Conservation (phyloP, 202 grass and related monocot genomes). For the Alloteropsis angusta region DNA sequence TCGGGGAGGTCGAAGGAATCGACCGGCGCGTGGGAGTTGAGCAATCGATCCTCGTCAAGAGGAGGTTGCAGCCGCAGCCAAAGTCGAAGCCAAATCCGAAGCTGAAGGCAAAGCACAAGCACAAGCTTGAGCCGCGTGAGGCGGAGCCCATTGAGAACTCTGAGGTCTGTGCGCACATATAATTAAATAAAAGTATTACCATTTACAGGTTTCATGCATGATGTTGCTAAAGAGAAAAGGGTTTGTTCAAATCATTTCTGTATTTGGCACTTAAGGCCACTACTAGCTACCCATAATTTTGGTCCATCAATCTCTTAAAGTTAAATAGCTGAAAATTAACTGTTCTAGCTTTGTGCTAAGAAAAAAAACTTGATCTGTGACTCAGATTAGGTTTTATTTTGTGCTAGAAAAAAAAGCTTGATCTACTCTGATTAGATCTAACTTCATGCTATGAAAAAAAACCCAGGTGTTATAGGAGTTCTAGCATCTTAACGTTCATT, state of each 20-base stretch:
- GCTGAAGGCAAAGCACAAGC: constrained; percentile 7
- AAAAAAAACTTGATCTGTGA: background rate
- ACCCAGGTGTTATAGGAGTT: background rate
- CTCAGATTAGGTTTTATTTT: background rate
- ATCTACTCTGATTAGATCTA: background rate
- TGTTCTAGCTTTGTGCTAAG: too few species aligned
- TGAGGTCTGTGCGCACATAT: background rate
- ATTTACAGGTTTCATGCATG: background rate
- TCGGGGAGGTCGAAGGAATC: background rate
- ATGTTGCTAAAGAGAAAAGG: background rate
- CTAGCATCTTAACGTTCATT: background rate
- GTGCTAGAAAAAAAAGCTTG: background rate
- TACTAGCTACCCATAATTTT: background rate
- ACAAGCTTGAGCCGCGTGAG: background rate
- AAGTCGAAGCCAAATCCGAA: background rate
- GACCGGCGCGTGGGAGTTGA: background rate
- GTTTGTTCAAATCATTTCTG: background rate
- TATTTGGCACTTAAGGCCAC: background rate
- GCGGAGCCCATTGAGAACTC: background rate
- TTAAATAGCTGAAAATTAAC: too few species aligned
- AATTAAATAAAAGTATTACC: background rate
- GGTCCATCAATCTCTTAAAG: background rate
- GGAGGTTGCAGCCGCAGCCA: background rate
- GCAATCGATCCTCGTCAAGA: background rate
- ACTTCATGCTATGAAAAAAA: background rate